These are phyloP conservation scores for Ophiocordyceps camponoti-floridani DNA, from an alignment of 2,329 filamentous ascomycete species.

Conservation along the genomic window DNA sequence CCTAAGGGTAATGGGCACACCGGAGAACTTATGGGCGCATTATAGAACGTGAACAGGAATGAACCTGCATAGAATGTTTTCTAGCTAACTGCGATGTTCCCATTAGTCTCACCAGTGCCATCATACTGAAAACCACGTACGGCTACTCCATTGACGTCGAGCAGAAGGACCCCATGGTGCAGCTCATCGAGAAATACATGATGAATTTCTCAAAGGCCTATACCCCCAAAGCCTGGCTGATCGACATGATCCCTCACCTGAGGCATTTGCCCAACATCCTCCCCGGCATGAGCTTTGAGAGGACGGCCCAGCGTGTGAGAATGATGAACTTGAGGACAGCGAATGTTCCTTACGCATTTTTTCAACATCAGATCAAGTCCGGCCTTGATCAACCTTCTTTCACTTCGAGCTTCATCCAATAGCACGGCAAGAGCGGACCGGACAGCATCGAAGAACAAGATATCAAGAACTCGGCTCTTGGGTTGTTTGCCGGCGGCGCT, in stretches of 20 bases:
- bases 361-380: neutral
- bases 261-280: neutral
- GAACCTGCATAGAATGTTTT: no score
- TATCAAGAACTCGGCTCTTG: conserved; percentile 1
- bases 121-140: conserved; percentile 5
- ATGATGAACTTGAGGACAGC: neutral
- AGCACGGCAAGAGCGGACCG: neutral
- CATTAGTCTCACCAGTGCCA: conserved; percentile 3
- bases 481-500: conserved; percentile 4
- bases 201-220: conserved; percentile 10
- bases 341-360: neutral
- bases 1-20: neutral
- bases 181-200: conserved; percentile 11
- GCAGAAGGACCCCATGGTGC: conserved; percentile 12
- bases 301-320: neutral
- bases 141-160: conserved; percentile 14
- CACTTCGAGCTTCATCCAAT: neutral
- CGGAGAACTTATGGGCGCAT: neutral
- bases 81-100: neutral
- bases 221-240: conserved; percentile 12
- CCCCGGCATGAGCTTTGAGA: neutral
- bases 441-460: neutral
- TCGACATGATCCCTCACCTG: conserved; percentile 8
- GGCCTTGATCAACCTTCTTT: neutral
- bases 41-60: neutral